Conservation (phyloP, 1,284 basidiomycete species). For the Heterobasidion parviporum region DNA sequence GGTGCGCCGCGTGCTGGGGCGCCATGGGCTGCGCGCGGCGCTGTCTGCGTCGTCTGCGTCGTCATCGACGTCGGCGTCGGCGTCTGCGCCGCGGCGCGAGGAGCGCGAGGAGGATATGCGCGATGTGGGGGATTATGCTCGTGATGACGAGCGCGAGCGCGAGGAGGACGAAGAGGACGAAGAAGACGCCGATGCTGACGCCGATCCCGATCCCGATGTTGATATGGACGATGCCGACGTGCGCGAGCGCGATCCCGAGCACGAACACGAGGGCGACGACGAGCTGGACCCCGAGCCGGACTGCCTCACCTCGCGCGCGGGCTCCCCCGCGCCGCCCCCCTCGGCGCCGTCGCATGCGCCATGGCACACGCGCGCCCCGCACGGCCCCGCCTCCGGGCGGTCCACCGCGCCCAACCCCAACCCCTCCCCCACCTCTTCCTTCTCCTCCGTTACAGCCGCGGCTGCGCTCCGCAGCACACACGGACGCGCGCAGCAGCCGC, state of each 20-base stretch:
- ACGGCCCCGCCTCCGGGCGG: slow-evolving; percentile 8
- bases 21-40: slow-evolving; percentile 28
- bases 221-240: neutral
- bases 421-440: no score
- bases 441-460: neutral
- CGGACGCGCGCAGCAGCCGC: slow-evolving; percentile 19
- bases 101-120: no score
- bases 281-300: slow-evolving; percentile 23
- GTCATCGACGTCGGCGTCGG: no score
- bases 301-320: slow-evolving; percentile 34
- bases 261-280: neutral
- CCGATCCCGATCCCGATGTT: neutral
- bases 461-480: neutral
- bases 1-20: slow-evolving; percentile 45
- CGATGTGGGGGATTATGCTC: neutral
- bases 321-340: slow-evolving; percentile 33
- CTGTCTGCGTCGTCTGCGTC: neutral
- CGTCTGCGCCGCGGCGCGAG: neutral
- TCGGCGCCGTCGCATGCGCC: slow-evolving; percentile 24
- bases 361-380: slow-evolving; percentile 16
- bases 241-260: neutral
- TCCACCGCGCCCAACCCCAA: slow-evolving; percentile 4
- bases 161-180: neutral
- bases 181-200: neutral
- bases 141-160: neutral